A percentile compares a stretch with the other conserved stretches of the same genome.
These are phyloP conservation scores for Emiliania huxleyi DNA, from an alignment of 78 protist species.

Conservation along the genomic window DNA sequence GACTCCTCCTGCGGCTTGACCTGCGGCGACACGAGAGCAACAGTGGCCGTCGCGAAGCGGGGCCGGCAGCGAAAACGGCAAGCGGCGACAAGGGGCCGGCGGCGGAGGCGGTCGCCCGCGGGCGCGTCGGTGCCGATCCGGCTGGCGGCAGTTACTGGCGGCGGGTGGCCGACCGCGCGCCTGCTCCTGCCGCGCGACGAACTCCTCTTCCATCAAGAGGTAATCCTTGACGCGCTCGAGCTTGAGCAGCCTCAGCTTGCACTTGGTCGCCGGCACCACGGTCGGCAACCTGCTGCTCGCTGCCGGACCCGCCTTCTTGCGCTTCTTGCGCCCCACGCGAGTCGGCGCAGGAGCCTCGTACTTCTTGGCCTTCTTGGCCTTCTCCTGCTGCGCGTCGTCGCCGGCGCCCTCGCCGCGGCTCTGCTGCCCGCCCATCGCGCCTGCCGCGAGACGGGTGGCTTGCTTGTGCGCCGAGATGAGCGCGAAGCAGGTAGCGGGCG, in stretches of 20 bases:
- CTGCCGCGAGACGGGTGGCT: too few relatives aligned
- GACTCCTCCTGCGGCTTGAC: conserved; percentile 84
- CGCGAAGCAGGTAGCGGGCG: too few relatives aligned
- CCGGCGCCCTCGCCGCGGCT: neutral
- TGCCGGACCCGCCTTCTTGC: conserved; percentile 72
- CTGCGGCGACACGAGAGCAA: too few relatives aligned
- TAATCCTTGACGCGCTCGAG: conserved; percentile 97
- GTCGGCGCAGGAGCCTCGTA: conserved; percentile 87
- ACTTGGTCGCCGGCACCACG: conserved; percentile 84
- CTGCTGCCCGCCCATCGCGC: neutral
- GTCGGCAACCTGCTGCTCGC: conserved; percentile 59
- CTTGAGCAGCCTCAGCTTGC: conserved; percentile 89
- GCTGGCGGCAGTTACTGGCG: too few relatives aligned
- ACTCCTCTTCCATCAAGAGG: conserved; percentile 98
- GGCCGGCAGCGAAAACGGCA: too few relatives aligned
- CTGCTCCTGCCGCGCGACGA: conserved; percentile 90
- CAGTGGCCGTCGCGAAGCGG: too few relatives aligned
- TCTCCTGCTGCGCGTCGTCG: conserved; percentile 25
- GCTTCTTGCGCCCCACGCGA: conserved; percentile 79
- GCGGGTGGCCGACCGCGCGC: too few relatives aligned
- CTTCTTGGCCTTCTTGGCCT: conserved; percentile 56
- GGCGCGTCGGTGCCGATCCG: too few relatives aligned
- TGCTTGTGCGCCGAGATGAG: too few relatives aligned
- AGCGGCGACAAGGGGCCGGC: too few relatives aligned
- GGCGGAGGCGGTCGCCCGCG: too few relatives aligned